phyloP scores from a whole-genome alignment of 352 stramenopile genomes.

The Aphanomyces cochlioides region DNA sequence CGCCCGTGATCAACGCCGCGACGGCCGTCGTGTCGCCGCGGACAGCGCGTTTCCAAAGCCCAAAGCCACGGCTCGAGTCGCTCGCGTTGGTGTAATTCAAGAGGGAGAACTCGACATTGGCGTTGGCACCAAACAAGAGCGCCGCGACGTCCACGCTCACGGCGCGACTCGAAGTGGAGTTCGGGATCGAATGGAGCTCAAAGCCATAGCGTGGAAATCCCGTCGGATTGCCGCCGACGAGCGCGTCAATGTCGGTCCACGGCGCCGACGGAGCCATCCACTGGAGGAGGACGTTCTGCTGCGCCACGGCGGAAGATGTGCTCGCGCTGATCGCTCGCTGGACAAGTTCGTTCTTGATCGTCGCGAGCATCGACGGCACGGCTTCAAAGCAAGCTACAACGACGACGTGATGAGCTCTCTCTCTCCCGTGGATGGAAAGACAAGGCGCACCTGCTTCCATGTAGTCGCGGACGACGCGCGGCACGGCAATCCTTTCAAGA shows the following conservation, averaged over 20 bases:
- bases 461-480: constrained; percentile 47
- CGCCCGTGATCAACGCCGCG: constrained; percentile 44
- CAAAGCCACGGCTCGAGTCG: constrained; percentile 51
- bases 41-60: constrained; percentile 74
- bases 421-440: too few relatives aligned
- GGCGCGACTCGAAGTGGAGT: constrained; percentile 35
- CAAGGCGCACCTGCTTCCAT: constrained; percentile 25
- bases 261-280: constrained; percentile 41
- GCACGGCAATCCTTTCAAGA: constrained; percentile 50
- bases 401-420: too few relatives aligned
- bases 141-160: constrained; percentile 57
- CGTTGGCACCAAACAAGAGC: constrained; percentile 48
- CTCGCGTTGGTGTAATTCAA: constrained; percentile 52
- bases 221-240: constrained; percentile 59
- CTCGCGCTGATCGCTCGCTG: constrained; percentile 41
- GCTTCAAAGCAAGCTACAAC: constrained; percentile 56
- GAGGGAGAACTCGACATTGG: constrained; percentile 64
- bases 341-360: constrained; percentile 67
- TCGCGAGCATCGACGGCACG: constrained; percentile 50
- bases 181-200: constrained; percentile 45
- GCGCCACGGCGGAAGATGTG: constrained; percentile 34
- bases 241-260: constrained; percentile 55
- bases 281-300: constrained; percentile 49
- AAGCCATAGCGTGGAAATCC: constrained; percentile 49
- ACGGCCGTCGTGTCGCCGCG: constrained; percentile 60